Evolutionary conservation across 768 basidiomycete genomes (phyloP), one percentile per base, ranked within the genome.

Genomic region (Lanmaoa pseudosensibilis): DNA sequence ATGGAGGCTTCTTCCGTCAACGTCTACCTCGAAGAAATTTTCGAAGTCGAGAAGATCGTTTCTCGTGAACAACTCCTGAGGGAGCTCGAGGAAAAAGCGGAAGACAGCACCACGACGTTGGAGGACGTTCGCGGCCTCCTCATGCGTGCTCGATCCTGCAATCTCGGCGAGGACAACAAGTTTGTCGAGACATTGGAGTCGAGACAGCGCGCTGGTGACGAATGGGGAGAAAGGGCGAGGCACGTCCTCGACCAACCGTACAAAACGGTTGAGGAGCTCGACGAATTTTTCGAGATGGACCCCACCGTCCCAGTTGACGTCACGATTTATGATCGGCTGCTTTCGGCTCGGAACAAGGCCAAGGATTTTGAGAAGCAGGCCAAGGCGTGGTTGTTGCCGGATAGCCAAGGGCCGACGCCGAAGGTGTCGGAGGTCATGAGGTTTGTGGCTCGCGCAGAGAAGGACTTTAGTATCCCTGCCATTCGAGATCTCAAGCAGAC

Each of bases 331-430:
- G 84, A 85, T 55, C 82, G 86, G 32, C 72, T 96, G 34, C 78
- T 84, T 71, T 77, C 78, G 19, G 77, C 86, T 34, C 81, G 85
- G 43, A 78, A 75, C 37, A 88, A 87, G 68, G 92, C 88, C 37
- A 82, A 81, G 63, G 91, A 92, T 58, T 86, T 85, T 68, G 90
- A 93, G 71, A 87, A 85, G 74, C 86, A 88, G 62, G 90, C 90
- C 2, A 83, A 80, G 60, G 75, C 79, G 1, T 92, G 90, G 87
- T 70, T 92, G 39, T 71, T 77, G 16, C 82, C 83, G 9, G 86
- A 87, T 36, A 65, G 75, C 10, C 79, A 77, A 39, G 77, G 80
- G 4, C 69, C 74, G 15, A 84, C 81, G 61, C 88, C 90, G 8
- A 80, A 83, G 59, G 78, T 88, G 34, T 75, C 80, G 50, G 90